Evolutionary conservation across 257 asterid species (phyloP), one percentile per base, ranked within the genome.

Genomic region (Fraxinus anomala): DNA sequence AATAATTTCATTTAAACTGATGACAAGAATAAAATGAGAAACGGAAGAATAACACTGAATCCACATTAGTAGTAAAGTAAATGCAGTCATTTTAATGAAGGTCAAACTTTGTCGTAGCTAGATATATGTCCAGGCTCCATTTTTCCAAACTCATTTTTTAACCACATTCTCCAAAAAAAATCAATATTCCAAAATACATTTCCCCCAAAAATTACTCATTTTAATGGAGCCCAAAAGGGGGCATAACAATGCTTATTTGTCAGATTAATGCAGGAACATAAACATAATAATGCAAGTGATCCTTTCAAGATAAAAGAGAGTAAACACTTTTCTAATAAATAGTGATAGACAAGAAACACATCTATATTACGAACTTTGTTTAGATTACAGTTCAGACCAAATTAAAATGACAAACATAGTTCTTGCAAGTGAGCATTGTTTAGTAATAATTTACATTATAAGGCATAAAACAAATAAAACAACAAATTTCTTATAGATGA

Each of bases 291-390:
- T 67, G 67, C 17, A 59, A 4, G 76, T 23, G 30, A 79, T 70
- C 75, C 61, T 37, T 77, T 26, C 75, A 51, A 73, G 70, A 80
- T 73, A 39, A 26, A 75, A 76, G 28, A 33, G 66, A 72, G 68
- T 39, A 23, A 68, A 34, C 44, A 47, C 1, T 56, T 6, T 56
- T 19, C 67, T 56, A n/a, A 21, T 54, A 17, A 54, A 6, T 6
- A n/a, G 12, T 0, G 28, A n/a, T 56, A 19, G 66, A n/a, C 3
- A 19, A 54, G 24, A 56, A 6, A 56, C 21, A 21, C 66, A 56
- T 1, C 28, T n/a, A 56, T 21, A 56, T 56, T 56, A 56, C 67
- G 39, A 61, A 30, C 10, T 19, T 24, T 13, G 23, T 47, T 47
- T 4, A 47, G 56, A 3, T 14, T 13, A 47, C 19, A 14, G 56